Conservation (phyloP, 495 filamentous ascomycete genomes). For the Penicillium longicatenatum region DNA sequence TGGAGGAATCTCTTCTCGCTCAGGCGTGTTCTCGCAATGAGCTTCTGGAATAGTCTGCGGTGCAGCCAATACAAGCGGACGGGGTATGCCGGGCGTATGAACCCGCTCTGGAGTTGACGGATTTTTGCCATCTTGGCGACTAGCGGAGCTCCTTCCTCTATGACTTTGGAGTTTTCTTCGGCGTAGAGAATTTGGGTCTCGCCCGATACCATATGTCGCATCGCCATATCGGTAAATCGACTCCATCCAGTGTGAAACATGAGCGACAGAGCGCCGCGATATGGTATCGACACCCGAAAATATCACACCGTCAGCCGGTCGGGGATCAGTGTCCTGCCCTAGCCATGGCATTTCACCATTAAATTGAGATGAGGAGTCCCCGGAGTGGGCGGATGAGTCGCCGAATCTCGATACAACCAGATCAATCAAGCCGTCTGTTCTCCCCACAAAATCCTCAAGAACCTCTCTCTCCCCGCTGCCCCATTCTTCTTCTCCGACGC, state of each 20-base stretch:
- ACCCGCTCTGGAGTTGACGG: slow-evolving; percentile 27
- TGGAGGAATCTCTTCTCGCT: slow-evolving; percentile 21
- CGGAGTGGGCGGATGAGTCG: slow-evolving; percentile 33
- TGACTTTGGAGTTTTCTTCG: slow-evolving; percentile 41
- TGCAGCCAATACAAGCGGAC: slow-evolving; percentile 41
- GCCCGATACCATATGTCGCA: slow-evolving; percentile 75
- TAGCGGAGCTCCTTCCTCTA: slow-evolving; percentile 11
- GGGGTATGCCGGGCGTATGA: slow-evolving; percentile 47
- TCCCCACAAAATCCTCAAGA: slow-evolving; percentile 74
- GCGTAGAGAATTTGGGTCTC: slow-evolving; percentile 65
- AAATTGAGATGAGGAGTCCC: slow-evolving; percentile 13
- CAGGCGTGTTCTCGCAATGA: slow-evolving; percentile 9
- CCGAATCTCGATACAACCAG: slow-evolving; percentile 86
- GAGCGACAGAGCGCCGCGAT: slow-evolving; percentile 61
- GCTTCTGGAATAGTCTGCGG: slow-evolving; percentile 23
- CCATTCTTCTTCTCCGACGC: slow-evolving; percentile 91
- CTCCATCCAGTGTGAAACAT: slow-evolving; percentile 80
- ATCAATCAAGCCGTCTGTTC: slow-evolving; percentile 72
- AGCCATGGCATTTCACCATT: slow-evolving; percentile 55
- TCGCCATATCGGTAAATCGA: slow-evolving; percentile 76
- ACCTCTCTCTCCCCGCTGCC: slow-evolving; percentile 91
- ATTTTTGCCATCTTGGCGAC: slow-evolving; percentile 14
- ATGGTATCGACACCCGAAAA: slow-evolving; percentile 78
- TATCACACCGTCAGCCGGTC: slow-evolving; percentile 74
- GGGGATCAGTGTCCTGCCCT: slow-evolving; percentile 61